Base-by-base conservation (phyloP, 2,329 filamentous ascomycete species). In the Dactylellina parvicollis region DNA sequence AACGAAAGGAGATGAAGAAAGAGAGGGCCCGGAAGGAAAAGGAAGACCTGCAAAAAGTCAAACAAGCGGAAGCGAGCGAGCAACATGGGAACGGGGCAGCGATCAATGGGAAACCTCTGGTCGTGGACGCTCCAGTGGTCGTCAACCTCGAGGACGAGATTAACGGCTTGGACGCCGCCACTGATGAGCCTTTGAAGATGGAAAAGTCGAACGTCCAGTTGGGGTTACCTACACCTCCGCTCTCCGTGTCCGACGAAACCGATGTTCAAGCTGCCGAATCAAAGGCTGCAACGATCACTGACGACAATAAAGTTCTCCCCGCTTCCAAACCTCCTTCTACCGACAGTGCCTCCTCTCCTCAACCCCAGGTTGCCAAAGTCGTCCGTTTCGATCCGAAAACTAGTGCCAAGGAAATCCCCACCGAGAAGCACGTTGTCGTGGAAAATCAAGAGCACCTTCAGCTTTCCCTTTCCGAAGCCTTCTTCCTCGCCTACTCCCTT, bases 21-120 rank as follows among this genome's bases (percentile, higher is more conserved):
- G 93, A 98, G 80, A 86, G 95, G 77, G 95, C 95, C n/a, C 88
- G 90, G 75, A 87, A 89, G 59, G 92, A 97, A 80, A 88, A 92
- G 77, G 90, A 96, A 79, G 90, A 88, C 9, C 91, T 98, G 75
- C 89, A 93, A 14, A 73, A 73, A 12, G 36, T 73, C 7, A 73
- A 73, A 75, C 85, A 89, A 78, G 91, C 89, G 69, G 83, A 88
- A 34, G 83, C 84, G 65, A 83, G 85, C 72, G 87, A 89, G 79
- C n/a, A 24, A 36, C 50, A 26, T 20, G 30, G 18, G 77, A 44
- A 49, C 22, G 55, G 42, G 3, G 14, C 24, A 5, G 24, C 38
- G 10, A 40, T 18, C 26, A 60, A 54, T 50, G 76, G 77, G 2
- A 74, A 70, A 28, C 57, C 70, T 38, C 32, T 65, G 18, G 46